phyloP scores from a whole-genome alignment of 345 rosid genomes.

The Aethionema arabicum region DNA sequence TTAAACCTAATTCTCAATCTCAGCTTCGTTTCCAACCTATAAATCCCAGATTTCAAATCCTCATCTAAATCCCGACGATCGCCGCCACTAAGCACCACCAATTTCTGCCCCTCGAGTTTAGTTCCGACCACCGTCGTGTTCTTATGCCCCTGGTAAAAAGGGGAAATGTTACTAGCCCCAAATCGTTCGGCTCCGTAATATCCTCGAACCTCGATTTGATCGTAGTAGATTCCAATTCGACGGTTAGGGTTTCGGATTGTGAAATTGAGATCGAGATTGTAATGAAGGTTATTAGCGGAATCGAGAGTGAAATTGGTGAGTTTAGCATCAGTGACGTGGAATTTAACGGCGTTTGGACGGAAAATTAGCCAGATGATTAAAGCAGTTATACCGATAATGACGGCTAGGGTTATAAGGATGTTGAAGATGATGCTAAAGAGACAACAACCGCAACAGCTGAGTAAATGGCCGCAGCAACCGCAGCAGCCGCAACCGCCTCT shows the following conservation, averaged over 20 bases:
- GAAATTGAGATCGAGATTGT: constrained; percentile 50
- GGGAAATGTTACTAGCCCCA: background rate
- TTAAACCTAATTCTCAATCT: constrained; percentile 58
- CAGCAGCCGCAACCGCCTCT: constrained; percentile 30
- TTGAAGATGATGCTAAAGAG: constrained; percentile 54
- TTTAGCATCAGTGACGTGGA: constrained; percentile 51
- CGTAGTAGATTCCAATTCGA: constrained; percentile 54
- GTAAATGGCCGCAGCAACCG: constrained; percentile 31
- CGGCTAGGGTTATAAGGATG: constrained; percentile 39
- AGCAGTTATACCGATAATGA: constrained; percentile 45
- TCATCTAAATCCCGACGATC: constrained; percentile 28
- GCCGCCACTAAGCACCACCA: constrained; percentile 35
- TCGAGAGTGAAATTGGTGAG: constrained; percentile 47
- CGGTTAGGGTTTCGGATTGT: constrained; percentile 62
- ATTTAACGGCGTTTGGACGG: constrained; percentile 55
- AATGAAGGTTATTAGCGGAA: constrained; percentile 39
- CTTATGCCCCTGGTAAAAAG: constrained; percentile 83
- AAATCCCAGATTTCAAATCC: constrained; percentile 40
- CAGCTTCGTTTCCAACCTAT: constrained; percentile 50
- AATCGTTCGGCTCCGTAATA: constrained; percentile 48
- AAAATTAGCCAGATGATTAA: constrained; percentile 62
- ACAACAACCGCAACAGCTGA: constrained; percentile 55
- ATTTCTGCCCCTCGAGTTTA: constrained; percentile 36
- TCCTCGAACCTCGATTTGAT: constrained; percentile 47
- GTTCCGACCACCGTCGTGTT: constrained; percentile 52